Evolutionary conservation across 495 filamentous ascomycete species (phyloP).

Genomic region (Tuber borchii): DNA sequence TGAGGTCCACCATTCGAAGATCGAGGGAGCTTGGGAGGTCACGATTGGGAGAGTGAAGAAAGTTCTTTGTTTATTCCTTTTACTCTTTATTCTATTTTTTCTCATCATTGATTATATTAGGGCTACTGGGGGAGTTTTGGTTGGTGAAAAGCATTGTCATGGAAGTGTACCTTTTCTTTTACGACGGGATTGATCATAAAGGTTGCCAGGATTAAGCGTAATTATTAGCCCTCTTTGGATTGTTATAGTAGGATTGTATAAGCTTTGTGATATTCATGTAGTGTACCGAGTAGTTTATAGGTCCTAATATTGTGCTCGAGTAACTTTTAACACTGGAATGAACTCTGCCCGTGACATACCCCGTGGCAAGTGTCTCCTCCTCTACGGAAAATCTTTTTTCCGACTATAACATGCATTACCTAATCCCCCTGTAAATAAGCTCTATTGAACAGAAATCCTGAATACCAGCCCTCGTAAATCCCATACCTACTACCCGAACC

Average conservation of each 20-base stretch:
- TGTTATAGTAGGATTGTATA: not conserved
- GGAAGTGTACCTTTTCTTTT: not conserved
- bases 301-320: not conserved
- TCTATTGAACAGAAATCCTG: not conserved
- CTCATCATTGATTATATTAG: not conserved
- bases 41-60: not conserved
- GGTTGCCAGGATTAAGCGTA: not conserved
- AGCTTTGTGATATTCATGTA: not conserved
- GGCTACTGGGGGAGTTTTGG: not conserved
- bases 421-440: not conserved
- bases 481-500: not conserved
- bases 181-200: not conserved
- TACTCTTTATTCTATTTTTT: constrained; percentile 2
- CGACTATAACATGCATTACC: not conserved
- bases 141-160: not conserved
- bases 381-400: not conserved
- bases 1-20: not conserved
- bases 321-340: not conserved
- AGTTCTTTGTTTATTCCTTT: not conserved
- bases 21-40: constrained; percentile 1
- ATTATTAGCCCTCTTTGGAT: not conserved
- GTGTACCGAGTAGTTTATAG: not conserved
- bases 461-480: not conserved
- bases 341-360: not conserved
- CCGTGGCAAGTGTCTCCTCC: too few species aligned